A percentile compares a stretch with the other conserved stretches of the same genome.
These are phyloP conservation scores for Arabis hirsuta DNA, from an alignment of 345 rosid species.

Conservation along the genomic window DNA sequence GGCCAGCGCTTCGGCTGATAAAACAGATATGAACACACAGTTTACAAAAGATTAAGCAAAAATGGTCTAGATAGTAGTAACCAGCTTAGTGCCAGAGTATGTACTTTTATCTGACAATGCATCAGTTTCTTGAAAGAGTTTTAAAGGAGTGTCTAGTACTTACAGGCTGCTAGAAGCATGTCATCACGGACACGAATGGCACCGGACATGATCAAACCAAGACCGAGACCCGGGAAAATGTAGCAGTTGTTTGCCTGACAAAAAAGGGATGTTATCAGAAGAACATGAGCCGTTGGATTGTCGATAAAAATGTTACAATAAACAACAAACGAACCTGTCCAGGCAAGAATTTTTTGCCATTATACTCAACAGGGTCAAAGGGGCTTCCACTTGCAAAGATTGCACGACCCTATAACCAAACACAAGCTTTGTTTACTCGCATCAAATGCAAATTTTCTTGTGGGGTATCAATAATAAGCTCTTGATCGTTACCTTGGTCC, in stretches of 20 bases:
- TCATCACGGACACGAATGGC: conserved; percentile 89
- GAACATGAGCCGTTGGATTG: conserved; percentile 2
- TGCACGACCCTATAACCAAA: conserved; percentile 74
- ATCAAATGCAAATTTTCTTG: background rate
- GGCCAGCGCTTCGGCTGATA: conserved; percentile 90
- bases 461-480: conserved; percentile 17
- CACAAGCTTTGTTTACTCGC: background rate
- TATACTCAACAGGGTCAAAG: conserved; percentile 74
- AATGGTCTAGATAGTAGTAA: background rate
- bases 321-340: conserved; percentile 68
- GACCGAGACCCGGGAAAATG: conserved; percentile 93
- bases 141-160: conserved; percentile 42
- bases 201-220: conserved; percentile 89
- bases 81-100: background rate
- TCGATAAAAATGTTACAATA: background rate
- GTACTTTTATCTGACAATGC: background rate
- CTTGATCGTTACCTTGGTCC: conserved; percentile 68
- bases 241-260: conserved; percentile 93
- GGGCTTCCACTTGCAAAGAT: conserved; percentile 99
- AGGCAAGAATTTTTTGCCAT: conserved; percentile 68
- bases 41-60: background rate
- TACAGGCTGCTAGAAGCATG: conserved; percentile 99
- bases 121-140: conserved; percentile 10
- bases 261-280: background rate
- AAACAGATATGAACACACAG: background rate